phyloP scores from a whole-genome alignment of 306 rosid genomes.

The Inga leiocalycina region DNA sequence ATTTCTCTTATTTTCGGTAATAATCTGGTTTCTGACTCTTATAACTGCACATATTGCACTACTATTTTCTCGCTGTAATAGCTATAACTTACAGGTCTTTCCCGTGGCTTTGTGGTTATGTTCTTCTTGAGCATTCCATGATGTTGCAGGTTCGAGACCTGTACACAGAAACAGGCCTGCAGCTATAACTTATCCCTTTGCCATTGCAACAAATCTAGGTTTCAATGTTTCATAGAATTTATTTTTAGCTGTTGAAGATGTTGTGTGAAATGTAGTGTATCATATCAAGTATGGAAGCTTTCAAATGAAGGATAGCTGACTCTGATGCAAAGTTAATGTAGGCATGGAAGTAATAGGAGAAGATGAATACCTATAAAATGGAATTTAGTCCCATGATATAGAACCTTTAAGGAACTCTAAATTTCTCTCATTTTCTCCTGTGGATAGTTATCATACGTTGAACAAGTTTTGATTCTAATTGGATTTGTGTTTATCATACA shows the following conservation, averaged over 20 bases:
- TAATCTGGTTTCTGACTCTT: conserved; percentile 29
- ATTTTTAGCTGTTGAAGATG: background rate
- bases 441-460: background rate
- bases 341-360: conserved; percentile 1
- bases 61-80: conserved; percentile 4
- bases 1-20: conserved; percentile 82
- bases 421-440: background rate
- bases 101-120: too few relatives aligned
- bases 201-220: conserved; percentile 15
- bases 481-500: background rate
- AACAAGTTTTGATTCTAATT: background rate
- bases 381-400: background rate
- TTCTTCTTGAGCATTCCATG: too few relatives aligned
- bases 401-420: conserved; percentile 8
- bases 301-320: background rate
- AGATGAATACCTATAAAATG: background rate
- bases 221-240: background rate
- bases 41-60: conserved; percentile 1
- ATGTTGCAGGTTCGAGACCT: too few relatives aligned
- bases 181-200: background rate
- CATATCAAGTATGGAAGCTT: background rate
- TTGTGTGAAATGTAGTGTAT: background rate
- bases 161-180: too few relatives aligned
- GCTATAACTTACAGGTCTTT: too few relatives aligned
- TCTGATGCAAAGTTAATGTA: conserved; percentile 1